Evolutionary conservation across 2,329 filamentous ascomycete species (phyloP).

Genomic region (Claviceps lovelessii): DNA sequence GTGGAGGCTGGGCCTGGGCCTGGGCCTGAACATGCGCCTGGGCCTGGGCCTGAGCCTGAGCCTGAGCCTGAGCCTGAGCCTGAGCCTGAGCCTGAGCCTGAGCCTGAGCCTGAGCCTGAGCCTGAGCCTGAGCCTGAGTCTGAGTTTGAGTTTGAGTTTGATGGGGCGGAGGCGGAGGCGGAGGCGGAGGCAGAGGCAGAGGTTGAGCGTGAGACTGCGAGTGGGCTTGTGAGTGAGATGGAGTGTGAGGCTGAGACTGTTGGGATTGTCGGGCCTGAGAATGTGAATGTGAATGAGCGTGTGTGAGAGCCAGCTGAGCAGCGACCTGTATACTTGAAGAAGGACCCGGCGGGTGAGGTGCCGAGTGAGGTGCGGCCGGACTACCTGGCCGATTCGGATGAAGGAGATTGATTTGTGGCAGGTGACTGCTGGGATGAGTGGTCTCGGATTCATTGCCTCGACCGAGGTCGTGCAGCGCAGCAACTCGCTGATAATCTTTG

Average conservation of each 20-base stretch:
- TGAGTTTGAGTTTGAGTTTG: no score
- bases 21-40: slow-evolving; percentile 31
- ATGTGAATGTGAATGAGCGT: slow-evolving; percentile 32
- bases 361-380: slow-evolving; percentile 22
- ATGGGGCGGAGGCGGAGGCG: background rate
- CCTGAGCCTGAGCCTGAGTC: slow-evolving; percentile 41
- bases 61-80: slow-evolving; percentile 8
- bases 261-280: slow-evolving; percentile 43
- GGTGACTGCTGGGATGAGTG: slow-evolving; percentile 32
- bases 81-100: background rate
- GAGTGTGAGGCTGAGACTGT: slow-evolving; percentile 36
- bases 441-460: slow-evolving; percentile 39
- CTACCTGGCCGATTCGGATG: slow-evolving; percentile 36
- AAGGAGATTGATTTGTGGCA: slow-evolving; percentile 45
- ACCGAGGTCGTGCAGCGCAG: slow-evolving; percentile 44
- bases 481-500: slow-evolving; percentile 47
- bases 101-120: slow-evolving; percentile 26
- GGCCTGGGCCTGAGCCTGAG: background rate
- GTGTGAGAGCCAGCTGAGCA: slow-evolving; percentile 45
- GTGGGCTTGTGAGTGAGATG: slow-evolving; percentile 24
- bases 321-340: slow-evolving; percentile 33
- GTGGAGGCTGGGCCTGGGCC: slow-evolving; percentile 5
- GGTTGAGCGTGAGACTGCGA: slow-evolving; percentile 41
- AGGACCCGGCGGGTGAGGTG: slow-evolving; percentile 16
- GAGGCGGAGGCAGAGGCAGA: slow-evolving; percentile 11